Evolutionary conservation across 78 protist species (phyloP).

Genomic region (Mantamonas sphyraenae): DNA sequence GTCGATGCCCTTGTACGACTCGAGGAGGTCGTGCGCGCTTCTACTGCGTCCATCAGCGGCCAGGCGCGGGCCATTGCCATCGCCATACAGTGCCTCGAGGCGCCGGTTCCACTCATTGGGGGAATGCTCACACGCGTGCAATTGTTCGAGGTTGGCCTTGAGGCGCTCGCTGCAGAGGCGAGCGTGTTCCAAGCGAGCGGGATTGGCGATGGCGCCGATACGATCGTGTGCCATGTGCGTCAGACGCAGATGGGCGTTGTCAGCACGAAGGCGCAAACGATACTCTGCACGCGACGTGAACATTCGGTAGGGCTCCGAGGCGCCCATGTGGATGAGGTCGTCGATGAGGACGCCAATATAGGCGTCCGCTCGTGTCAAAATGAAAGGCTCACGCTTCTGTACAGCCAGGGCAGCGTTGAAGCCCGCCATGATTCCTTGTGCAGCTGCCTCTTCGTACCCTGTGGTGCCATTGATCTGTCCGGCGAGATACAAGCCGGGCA

Average conservation of each 20-base stretch:
- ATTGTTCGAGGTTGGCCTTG: neutral
- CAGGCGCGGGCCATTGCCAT: neutral
- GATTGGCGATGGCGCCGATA: neutral
- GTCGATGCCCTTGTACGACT: no score
- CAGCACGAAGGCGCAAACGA: slow-evolving; percentile 66
- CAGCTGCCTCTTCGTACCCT: slow-evolving; percentile 69
- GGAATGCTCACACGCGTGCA: no score
- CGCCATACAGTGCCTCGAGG: no score
- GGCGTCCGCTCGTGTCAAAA: slow-evolving; percentile 58
- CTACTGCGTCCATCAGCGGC: neutral
- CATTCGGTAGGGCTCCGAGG: slow-evolving; percentile 87
- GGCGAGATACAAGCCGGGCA: slow-evolving; percentile 71
- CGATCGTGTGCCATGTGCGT: slow-evolving; percentile 11
- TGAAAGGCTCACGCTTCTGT: slow-evolving; percentile 13
- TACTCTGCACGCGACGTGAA: slow-evolving; percentile 83
- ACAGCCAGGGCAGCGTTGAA: slow-evolving; percentile 67
- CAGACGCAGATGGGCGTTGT: slow-evolving; percentile 82
- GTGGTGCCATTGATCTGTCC: slow-evolving; percentile 95
- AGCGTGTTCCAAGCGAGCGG: neutral
- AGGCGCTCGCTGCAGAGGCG: neutral
- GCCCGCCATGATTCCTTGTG: slow-evolving; percentile 76
- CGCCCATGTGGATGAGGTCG: slow-evolving; percentile 75
- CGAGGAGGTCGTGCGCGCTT: neutral
- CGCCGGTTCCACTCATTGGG: neutral
- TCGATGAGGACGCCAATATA: slow-evolving; percentile 71